A percentile compares a stretch with the other conserved stretches of the same genome.
These are phyloP conservation scores for Quercus glauca DNA, from an alignment of 306 rosid genomes.

Conservation along the genomic window DNA sequence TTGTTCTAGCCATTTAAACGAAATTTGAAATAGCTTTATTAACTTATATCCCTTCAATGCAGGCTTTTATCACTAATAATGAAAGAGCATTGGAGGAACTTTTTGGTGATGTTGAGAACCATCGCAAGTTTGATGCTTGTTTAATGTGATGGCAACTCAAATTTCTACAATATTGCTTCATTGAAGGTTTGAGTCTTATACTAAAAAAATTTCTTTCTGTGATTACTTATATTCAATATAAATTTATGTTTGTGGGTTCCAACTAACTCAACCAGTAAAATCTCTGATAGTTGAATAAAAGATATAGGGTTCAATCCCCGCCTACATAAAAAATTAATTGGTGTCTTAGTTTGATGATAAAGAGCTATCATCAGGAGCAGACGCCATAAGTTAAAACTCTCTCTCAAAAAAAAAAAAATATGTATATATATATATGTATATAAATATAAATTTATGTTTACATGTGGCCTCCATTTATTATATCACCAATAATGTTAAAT, in stretches of 20 bases:
- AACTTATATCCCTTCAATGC: slow-evolving; percentile 24
- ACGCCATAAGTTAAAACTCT: no score
- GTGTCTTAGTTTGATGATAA: no score
- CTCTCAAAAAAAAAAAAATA: no score
- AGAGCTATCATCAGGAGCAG: no score
- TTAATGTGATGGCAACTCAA: slow-evolving; percentile 75
- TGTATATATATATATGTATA: no score
- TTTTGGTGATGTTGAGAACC: slow-evolving; percentile 50
- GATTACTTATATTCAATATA: not conserved
- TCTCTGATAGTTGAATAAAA: no score
- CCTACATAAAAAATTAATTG: no score
- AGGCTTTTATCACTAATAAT: slow-evolving; percentile 87
- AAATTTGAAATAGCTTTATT: slow-evolving; percentile 15
- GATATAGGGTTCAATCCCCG: no score
- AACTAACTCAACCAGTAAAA: no score
- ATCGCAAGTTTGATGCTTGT: slow-evolving; percentile 56
- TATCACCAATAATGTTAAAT: not conserved
- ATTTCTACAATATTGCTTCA: slow-evolving; percentile 90
- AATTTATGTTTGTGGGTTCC: not conserved
- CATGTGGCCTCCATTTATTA: not conserved
- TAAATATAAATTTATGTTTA: not conserved
- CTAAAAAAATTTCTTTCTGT: not conserved
- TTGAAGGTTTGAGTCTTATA: slow-evolving; percentile 46
- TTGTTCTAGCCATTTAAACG: slow-evolving; percentile 8
- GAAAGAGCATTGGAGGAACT: slow-evolving; percentile 74